Evolutionary conservation across 305 asterid species (phyloP).

Genomic region (Ajuga reptans): DNA sequence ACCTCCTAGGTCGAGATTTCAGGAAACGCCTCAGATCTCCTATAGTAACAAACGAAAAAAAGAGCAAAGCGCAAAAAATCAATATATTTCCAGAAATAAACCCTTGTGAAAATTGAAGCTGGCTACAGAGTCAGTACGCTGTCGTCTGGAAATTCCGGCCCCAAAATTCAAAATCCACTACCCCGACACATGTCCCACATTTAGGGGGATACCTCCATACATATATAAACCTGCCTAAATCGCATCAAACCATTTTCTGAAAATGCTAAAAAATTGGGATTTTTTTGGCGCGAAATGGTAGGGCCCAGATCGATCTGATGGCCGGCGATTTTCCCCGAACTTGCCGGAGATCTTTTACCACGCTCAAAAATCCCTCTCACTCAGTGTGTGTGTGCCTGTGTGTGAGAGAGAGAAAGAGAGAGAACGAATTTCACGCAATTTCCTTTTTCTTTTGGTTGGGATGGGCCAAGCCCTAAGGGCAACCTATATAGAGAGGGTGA

Average conservation of each 20-base stretch:
- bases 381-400: slow-evolving; percentile 16
- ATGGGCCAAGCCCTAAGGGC: slow-evolving; percentile 38
- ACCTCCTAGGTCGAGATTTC: slow-evolving; percentile 13
- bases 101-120: slow-evolving; percentile 13
- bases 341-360: slow-evolving; percentile 43
- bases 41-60: background rate
- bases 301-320: slow-evolving; percentile 48
- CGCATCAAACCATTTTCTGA: slow-evolving; percentile 26
- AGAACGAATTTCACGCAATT: slow-evolving; percentile 36
- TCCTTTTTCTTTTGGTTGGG: slow-evolving; percentile 23
- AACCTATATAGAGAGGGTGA: slow-evolving; percentile 13
- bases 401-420: slow-evolving; percentile 13
- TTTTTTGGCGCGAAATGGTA: slow-evolving; percentile 36
- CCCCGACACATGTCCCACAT: slow-evolving; percentile 40
- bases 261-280: slow-evolving; percentile 15
- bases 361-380: slow-evolving; percentile 27
- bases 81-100: slow-evolving; percentile 15
- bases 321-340: slow-evolving; percentile 59
- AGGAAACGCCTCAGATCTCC: slow-evolving; percentile 25
- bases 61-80: background rate
- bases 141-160: slow-evolving; percentile 32
- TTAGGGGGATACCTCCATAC: slow-evolving; percentile 21
- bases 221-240: slow-evolving; percentile 12
- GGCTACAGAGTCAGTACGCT: slow-evolving; percentile 24
- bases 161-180: slow-evolving; percentile 31